A percentile compares a stretch with the other conserved stretches of the same genome.
These are phyloP conservation scores for Phytophthora fragariae DNA, from an alignment of 352 stramenopile genomes.

Conservation along the genomic window DNA sequence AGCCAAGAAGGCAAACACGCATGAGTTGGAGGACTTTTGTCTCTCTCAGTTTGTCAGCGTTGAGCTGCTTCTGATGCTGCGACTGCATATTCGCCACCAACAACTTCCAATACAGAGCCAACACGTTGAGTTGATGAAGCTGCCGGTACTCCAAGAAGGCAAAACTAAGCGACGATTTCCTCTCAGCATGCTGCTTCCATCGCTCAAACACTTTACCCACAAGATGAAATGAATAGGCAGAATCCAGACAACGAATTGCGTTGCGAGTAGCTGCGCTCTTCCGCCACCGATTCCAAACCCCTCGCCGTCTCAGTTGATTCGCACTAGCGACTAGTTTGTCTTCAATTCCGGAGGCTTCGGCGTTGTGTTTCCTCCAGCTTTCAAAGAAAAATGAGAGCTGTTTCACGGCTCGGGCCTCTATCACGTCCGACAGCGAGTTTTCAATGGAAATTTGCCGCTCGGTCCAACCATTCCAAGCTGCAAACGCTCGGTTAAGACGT, in stretches of 20 bases:
- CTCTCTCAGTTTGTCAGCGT: conserved; percentile 1
- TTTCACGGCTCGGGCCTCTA: conserved; percentile 7
- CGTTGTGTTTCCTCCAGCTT: conserved; percentile 19
- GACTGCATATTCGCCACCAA: conserved; percentile 18
- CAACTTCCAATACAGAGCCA: conserved; percentile 22
- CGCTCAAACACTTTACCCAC: conserved; percentile 1
- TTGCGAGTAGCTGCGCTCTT: conserved; percentile 8
- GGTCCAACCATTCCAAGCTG: conserved; percentile 28
- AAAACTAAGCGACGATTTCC: background rate
- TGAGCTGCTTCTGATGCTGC: conserved; percentile 20
- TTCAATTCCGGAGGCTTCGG: conserved; percentile 3
- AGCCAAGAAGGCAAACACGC: conserved; percentile 11
- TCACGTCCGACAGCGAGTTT: conserved; percentile 7
- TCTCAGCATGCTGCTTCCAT: conserved; percentile 20
- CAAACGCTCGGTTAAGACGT: conserved; percentile 18
- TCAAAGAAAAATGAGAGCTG: conserved; percentile 13
- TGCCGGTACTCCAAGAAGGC: conserved; percentile 13
- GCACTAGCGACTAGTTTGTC: conserved; percentile 3
- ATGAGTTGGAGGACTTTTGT: background rate
- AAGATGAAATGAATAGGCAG: conserved; percentile 25
- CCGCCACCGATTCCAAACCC: conserved; percentile 30
- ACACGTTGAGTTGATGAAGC: background rate
- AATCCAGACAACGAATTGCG: conserved; percentile 17
- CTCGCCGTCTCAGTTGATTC: conserved; percentile 5
- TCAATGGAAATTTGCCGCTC: conserved; percentile 6